A percentile compares a stretch with the other conserved stretches of the same genome.
phyloP scores from a whole-genome alignment of 306 rosid genomes.

The Dryas octopetala region DNA sequence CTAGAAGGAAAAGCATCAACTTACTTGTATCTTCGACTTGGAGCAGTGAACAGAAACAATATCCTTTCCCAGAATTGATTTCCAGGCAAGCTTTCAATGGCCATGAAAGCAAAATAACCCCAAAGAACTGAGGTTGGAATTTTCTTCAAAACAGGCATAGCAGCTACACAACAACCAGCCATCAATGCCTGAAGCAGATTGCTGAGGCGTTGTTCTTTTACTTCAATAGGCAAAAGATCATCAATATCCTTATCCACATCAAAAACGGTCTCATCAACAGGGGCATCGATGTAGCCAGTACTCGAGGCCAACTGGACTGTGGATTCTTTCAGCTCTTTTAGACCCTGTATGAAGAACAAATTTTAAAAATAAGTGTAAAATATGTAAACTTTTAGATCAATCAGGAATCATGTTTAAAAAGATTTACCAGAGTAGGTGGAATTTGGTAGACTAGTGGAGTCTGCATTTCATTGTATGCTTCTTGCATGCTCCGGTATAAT shows the following conservation, averaged over 20 bases:
- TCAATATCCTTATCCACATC: slow-evolving; percentile 87
- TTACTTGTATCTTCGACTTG: slow-evolving; percentile 93
- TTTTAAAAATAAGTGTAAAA: slow-evolving; percentile 15
- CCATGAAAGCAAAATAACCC: slow-evolving; percentile 99
- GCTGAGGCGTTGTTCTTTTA: slow-evolving; percentile 94
- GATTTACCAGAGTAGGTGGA: slow-evolving; percentile 74
- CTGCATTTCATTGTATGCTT: slow-evolving; percentile 84
- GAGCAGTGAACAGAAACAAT: slow-evolving; percentile 87
- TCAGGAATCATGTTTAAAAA: slow-evolving; percentile 15
- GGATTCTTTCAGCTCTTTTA: slow-evolving; percentile 82
- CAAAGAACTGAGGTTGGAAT: slow-evolving; percentile 95
- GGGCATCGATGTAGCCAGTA: slow-evolving; percentile 84
- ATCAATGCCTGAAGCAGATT: slow-evolving; percentile 81
- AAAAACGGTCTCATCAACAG: slow-evolving; percentile 77
- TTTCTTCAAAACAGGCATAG: slow-evolving; percentile 91
- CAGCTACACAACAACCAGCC: slow-evolving; percentile 82
- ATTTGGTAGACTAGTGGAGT: slow-evolving; percentile 84
- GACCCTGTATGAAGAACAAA: slow-evolving; percentile 51
- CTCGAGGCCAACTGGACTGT: slow-evolving; percentile 71
- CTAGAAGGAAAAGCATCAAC: slow-evolving; percentile 14
- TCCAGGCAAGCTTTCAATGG: slow-evolving; percentile 97
- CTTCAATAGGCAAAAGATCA: slow-evolving; percentile 90
- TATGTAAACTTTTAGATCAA: slow-evolving; percentile 17
- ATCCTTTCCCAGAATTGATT: slow-evolving; percentile 97
- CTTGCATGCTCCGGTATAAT: slow-evolving; percentile 76